Conservation (phyloP, 1,139 yeast genomes). For the Yamadazyma dushanensis region DNA sequence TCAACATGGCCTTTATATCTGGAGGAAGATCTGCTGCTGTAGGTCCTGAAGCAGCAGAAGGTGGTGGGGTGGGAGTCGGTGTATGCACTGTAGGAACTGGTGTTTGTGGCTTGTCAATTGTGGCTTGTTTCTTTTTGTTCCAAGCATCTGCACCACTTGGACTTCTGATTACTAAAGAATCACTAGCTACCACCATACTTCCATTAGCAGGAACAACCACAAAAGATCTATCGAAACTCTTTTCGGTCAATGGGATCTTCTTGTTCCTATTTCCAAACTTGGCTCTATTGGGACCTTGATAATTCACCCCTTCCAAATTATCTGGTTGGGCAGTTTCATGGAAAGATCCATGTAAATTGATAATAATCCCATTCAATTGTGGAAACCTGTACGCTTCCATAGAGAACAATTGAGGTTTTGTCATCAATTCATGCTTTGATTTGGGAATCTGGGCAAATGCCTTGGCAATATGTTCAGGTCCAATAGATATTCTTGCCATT, state of each 20-base stretch:
- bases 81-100: slow-evolving; percentile 1
- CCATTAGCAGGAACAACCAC: slow-evolving; percentile 75
- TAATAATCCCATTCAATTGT: slow-evolving; percentile 71
- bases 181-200: slow-evolving; percentile 80
- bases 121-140: slow-evolving; percentile 24
- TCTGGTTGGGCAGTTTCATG: slow-evolving; percentile 64
- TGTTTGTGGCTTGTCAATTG: slow-evolving; percentile 10
- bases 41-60: slow-evolving; percentile 11
- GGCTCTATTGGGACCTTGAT: slow-evolving; percentile 27
- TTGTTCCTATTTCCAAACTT: slow-evolving; percentile 28
- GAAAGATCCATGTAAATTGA: slow-evolving; percentile 81
- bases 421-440: slow-evolving; percentile 67
- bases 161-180: slow-evolving; percentile 68
- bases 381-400: slow-evolving; percentile 78
- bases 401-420: slow-evolving; percentile 65
- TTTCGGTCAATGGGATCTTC: slow-evolving; percentile 50
- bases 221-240: slow-evolving; percentile 87
- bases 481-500: slow-evolving; percentile 61
- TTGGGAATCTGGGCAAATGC: slow-evolving; percentile 69
- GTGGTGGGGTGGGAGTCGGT: slow-evolving; percentile 6
- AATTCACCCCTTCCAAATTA: slow-evolving; percentile 21
- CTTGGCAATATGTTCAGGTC: slow-evolving; percentile 64
- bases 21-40: slow-evolving; percentile 42
- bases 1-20: slow-evolving; percentile 53
- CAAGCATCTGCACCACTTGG: slow-evolving; percentile 62